Evolutionary conservation across 371 early-diverging fungal species (phyloP).

Genomic region (Mucor piriformis): DNA sequence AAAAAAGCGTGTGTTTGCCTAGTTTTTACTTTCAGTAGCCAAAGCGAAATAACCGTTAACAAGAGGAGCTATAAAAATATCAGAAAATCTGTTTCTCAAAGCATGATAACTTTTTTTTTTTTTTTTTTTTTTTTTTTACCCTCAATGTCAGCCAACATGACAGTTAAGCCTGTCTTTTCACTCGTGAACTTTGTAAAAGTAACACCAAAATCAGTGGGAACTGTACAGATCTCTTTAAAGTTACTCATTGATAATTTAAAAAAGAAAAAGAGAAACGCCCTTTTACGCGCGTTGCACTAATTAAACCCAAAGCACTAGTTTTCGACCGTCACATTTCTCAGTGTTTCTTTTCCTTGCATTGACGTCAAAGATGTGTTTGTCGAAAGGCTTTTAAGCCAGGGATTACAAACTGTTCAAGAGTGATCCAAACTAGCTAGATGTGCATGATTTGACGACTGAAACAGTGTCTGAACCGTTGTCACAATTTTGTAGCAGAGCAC

Average conservation of each 20-base stretch:
- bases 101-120: neutral
- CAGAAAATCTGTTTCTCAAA: neutral
- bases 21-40: constrained; percentile 70
- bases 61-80: constrained; percentile 52
- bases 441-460: too few relatives aligned
- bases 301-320: neutral
- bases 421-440: too few relatives aligned
- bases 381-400: too few relatives aligned
- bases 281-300: neutral
- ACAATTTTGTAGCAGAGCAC: too few relatives aligned
- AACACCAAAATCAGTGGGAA: constrained; percentile 48
- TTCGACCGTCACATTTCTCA: neutral
- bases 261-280: neutral
- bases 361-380: too few relatives aligned
- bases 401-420: too few relatives aligned
- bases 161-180: constrained; percentile 59
- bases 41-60: constrained; percentile 69
- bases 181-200: constrained; percentile 61
- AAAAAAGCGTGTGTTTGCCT: neutral
- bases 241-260: constrained; percentile 20
- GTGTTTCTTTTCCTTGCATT: too few relatives aligned
- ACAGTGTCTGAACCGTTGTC: too few relatives aligned
- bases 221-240: constrained; percentile 38
- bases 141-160: constrained; percentile 66
- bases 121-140: constrained; percentile 33